Conservation (phyloP, 1,284 basidiomycete species). For the Phlebopus sp. region DNA sequence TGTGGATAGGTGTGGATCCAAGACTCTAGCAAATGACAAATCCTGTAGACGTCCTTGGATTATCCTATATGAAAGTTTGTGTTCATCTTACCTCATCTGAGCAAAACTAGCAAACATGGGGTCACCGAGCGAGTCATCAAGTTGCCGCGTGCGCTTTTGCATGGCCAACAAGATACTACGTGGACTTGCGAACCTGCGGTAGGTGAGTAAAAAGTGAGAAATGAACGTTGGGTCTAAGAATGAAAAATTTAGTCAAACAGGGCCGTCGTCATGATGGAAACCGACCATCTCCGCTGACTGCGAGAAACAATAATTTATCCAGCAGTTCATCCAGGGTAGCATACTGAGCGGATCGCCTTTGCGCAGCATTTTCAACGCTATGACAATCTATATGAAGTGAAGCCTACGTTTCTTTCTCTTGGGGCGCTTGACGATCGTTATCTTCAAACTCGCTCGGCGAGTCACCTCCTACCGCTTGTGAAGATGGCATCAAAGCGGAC, state of each 20-base stretch:
- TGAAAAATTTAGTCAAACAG: slow-evolving; percentile 11
- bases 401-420: slow-evolving; percentile 46
- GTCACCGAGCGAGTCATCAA: slow-evolving; percentile 70
- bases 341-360: slow-evolving; percentile 66
- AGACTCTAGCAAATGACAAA: slow-evolving; percentile 69
- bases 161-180: slow-evolving; percentile 74
- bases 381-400: slow-evolving; percentile 4
- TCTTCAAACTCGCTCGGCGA: slow-evolving; percentile 20
- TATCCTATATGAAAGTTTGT: slow-evolving; percentile 1
- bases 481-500: slow-evolving; percentile 17
- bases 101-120: slow-evolving; percentile 81
- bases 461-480: slow-evolving; percentile 15
- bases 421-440: slow-evolving; percentile 26
- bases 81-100: slow-evolving; percentile 64
- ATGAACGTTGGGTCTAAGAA: slow-evolving; percentile 67
- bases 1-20: slow-evolving; percentile 73
- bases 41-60: slow-evolving; percentile 40
- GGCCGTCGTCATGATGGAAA: slow-evolving; percentile 1
- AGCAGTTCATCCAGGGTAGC: slow-evolving; percentile 71
- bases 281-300: slow-evolving; percentile 76
- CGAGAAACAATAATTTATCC: slow-evolving; percentile 72
- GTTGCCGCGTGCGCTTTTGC: slow-evolving; percentile 77
- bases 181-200: slow-evolving; percentile 74
- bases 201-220: slow-evolving; percentile 75
- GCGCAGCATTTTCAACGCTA: slow-evolving; percentile 16